phyloP scores from a whole-genome alignment of 1,284 basidiomycete genomes.

The Anthracocystis walkeri region DNA sequence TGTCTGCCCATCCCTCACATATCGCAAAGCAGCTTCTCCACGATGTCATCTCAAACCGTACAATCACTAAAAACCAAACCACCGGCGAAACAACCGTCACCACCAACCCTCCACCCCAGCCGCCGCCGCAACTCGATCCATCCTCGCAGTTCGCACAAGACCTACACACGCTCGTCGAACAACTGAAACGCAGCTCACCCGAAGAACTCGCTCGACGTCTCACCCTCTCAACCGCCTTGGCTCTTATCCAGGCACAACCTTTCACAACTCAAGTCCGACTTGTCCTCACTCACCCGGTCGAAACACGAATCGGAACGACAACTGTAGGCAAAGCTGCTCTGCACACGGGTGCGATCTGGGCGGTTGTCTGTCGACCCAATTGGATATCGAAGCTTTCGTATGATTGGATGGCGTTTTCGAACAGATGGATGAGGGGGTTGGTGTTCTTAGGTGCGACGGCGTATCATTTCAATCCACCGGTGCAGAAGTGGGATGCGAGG shows the following conservation, averaged over 20 bases:
- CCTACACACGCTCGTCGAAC: background rate
- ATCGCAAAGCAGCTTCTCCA: too few relatives aligned
- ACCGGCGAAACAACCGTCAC: background rate
- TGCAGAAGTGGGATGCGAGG: slow-evolving; percentile 8
- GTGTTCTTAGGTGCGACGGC: slow-evolving; percentile 9
- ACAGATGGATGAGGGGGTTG: slow-evolving; percentile 2
- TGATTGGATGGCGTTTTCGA: slow-evolving; percentile 8
- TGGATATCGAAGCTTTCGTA: background rate
- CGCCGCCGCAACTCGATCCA: slow-evolving; percentile 1
- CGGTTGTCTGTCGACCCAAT: slow-evolving; percentile 6
- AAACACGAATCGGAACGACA: slow-evolving; percentile 10
- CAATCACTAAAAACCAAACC: background rate
- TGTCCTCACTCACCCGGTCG: slow-evolving; percentile 5
- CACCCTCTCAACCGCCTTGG: background rate
- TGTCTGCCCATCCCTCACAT: too few relatives aligned
- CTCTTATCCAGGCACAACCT: background rate
- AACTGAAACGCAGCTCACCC: background rate
- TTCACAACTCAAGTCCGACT: background rate
- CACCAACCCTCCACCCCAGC: background rate
- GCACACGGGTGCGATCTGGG: slow-evolving; percentile 14
- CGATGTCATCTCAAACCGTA: background rate
- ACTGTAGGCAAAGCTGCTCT: slow-evolving; percentile 10
- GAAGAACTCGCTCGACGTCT: background rate
- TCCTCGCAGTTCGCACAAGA: slow-evolving; percentile 11
- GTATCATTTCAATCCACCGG: slow-evolving; percentile 12